A percentile compares a stretch with the other conserved stretches of the same genome.
phyloP scores from a whole-genome alignment of 441 rosid species.

The Biscutella auriculata region DNA sequence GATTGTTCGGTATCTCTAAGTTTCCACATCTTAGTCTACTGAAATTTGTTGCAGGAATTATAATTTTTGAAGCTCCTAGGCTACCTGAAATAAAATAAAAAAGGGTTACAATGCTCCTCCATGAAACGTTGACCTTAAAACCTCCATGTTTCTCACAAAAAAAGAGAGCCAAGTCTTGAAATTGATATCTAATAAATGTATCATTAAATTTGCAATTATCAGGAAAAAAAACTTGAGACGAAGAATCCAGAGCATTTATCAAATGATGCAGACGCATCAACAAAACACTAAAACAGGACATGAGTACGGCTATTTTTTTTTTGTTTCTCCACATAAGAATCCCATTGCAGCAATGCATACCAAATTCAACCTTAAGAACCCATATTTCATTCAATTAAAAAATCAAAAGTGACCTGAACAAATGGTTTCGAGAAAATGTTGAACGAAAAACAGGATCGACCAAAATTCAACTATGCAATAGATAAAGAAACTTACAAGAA shows the following conservation, averaged over 20 bases:
- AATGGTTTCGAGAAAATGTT: neutral
- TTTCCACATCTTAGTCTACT: slow-evolving; percentile 14
- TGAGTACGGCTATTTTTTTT: neutral
- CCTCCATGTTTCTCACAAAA: neutral
- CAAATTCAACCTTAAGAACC: no score
- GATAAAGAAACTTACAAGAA: slow-evolving; percentile 14
- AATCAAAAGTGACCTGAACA: neutral
- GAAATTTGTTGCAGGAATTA: neutral
- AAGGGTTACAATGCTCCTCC: neutral
- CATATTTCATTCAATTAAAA: no score
- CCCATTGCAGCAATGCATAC: no score
- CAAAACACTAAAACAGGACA: neutral
- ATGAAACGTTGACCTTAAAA: neutral
- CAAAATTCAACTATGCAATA: neutral
- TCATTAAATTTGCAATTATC: neutral
- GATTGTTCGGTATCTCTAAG: slow-evolving; percentile 2
- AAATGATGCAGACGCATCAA: neutral
- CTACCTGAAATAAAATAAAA: neutral
- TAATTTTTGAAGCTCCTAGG: slow-evolving; percentile 6
- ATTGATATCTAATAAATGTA: neutral
- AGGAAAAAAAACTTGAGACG: neutral
- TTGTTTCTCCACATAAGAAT: neutral
- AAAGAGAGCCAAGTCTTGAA: neutral
- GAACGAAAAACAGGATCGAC: neutral
- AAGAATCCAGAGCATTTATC: neutral